Base-by-base conservation (phyloP, 371 early-diverging fungal genomes). In the Mucor velutinosus region DNA sequence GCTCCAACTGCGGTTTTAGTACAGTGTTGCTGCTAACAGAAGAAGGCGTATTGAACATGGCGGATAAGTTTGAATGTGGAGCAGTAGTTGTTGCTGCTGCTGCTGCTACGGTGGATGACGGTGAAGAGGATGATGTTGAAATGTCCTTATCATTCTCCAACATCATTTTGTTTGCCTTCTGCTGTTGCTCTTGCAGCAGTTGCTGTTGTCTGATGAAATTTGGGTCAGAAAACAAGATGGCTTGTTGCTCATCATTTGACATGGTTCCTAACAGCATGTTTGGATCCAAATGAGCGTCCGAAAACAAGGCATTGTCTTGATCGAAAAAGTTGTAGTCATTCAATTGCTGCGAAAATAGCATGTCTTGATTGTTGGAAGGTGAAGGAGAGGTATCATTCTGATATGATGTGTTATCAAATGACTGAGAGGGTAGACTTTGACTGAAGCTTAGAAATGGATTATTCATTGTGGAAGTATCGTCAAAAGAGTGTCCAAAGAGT, bases 151-250 rank as follows among this genome's bases (percentile, higher is more conserved):
- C 58, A 53, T 43, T 45, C 19, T 55, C 51, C 47, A 47, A 39
- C 62, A 39, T 60, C 35, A 47, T 60, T 12, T 60, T 57, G 19
- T 35, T 56, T 35, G 56, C 56, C 21, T 47, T 56, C 41, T 47
- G 59, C 19, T 65, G 65, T 51, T 68, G 62, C 15, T 73, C 59
- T 62, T 67, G 71, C 45, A 73, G 41, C 12, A 71, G 33, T 43
- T 76, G 74, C 32, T 76, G 76, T 33, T 76, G 76, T 35, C 69
- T 55, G 14, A 69, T 11, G 51, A 71, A 76, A 27, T 62, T 68
- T 23, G 76, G 76, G 51, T 76, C 76, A 8, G 76, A 73, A 14
- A 76, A 55, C 15, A 76, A 56, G 25, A 76, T 76, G 11, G 64
- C 67, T 21, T 72, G 70, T 23, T 75, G 60, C 7, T 45, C 32